Evolutionary conservation across 495 filamentous ascomycete genomes (phyloP).

Genomic region (Aspergillus sclerotiicarbonarius): DNA sequence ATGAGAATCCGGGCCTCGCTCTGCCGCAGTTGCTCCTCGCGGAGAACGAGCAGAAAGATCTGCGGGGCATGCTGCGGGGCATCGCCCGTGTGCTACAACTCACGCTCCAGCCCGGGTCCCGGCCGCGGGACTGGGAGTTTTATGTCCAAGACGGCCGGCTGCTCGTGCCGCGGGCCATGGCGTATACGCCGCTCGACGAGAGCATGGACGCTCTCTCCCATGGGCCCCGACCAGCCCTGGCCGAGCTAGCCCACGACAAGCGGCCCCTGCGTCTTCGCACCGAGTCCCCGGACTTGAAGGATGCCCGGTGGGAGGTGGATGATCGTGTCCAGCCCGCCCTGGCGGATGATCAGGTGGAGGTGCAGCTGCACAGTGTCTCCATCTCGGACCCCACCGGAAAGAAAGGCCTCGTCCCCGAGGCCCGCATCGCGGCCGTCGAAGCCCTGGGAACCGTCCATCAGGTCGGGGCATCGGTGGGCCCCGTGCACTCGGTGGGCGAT

Average conservation of each 20-base stretch:
- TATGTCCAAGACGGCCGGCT: slow-evolving; percentile 17
- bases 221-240: slow-evolving; percentile 19
- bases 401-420: slow-evolving; percentile 12
- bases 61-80: slow-evolving; percentile 6
- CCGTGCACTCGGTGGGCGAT: slow-evolving; percentile 18
- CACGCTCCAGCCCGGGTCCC: slow-evolving; percentile 15
- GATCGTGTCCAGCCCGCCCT: neutral
- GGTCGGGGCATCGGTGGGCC: no score
- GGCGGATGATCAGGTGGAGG: slow-evolving; percentile 14
- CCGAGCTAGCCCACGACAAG: slow-evolving; percentile 9
- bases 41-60: slow-evolving; percentile 1
- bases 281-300: no score
- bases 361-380: slow-evolving; percentile 20
- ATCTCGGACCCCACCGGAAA: slow-evolving; percentile 17
- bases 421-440: slow-evolving; percentile 18
- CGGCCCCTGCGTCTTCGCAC: slow-evolving; percentile 18
- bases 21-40: slow-evolving; percentile 20
- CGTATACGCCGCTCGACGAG: slow-evolving; percentile 18
- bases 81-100: slow-evolving; percentile 22
- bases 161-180: slow-evolving; percentile 21
- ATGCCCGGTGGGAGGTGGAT: slow-evolving; percentile 19
- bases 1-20: slow-evolving; percentile 19
- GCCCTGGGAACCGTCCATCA: slow-evolving; percentile 15
- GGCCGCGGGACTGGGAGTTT: slow-evolving; percentile 20
- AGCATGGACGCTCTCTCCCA: slow-evolving; percentile 22